These are phyloP conservation scores for Pholiota molesta DNA, from an alignment of 768 basidiomycete species.

Conservation along the genomic window DNA sequence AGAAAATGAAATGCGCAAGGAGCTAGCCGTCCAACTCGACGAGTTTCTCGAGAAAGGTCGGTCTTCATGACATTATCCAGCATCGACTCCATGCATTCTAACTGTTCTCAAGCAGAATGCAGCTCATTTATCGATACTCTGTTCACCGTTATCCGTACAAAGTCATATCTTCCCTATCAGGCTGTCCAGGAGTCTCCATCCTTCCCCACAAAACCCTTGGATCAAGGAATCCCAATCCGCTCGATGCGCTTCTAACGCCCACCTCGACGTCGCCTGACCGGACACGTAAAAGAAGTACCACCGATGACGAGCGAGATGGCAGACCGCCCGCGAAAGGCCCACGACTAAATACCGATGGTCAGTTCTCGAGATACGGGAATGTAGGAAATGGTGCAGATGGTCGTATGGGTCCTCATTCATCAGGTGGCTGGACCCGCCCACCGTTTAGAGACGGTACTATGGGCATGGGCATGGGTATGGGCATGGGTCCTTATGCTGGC, in stretches of 20 bases:
- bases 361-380: slow-evolving; percentile 62
- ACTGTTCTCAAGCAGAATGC: slow-evolving; percentile 50
- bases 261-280: slow-evolving; percentile 48
- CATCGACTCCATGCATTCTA: slow-evolving; percentile 13
- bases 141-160: slow-evolving; percentile 82
- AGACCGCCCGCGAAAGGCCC: slow-evolving; percentile 72
- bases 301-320: slow-evolving; percentile 63
- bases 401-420: slow-evolving; percentile 35
- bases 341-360: slow-evolving; percentile 63
- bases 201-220: slow-evolving; percentile 43
- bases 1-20: slow-evolving; percentile 80
- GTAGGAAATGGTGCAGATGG: slow-evolving; percentile 32
- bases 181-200: slow-evolving; percentile 43
- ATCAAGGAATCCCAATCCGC: slow-evolving; percentile 81
- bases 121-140: slow-evolving; percentile 80
- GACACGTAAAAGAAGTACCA: slow-evolving; percentile 65
- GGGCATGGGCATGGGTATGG: slow-evolving; percentile 39
- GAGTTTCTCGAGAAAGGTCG: slow-evolving; percentile 93
- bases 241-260: slow-evolving; percentile 60
- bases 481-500: slow-evolving; percentile 29
- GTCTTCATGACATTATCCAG: slow-evolving; percentile 18
- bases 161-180: slow-evolving; percentile 82
- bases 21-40: slow-evolving; percentile 75
- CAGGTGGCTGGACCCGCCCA: slow-evolving; percentile 46
- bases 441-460: slow-evolving; percentile 35